A percentile compares a stretch with the other conserved stretches of the same genome.
Conservation (phyloP, 306 rosid genomes). For the Begonia fuchsioides region DNA sequence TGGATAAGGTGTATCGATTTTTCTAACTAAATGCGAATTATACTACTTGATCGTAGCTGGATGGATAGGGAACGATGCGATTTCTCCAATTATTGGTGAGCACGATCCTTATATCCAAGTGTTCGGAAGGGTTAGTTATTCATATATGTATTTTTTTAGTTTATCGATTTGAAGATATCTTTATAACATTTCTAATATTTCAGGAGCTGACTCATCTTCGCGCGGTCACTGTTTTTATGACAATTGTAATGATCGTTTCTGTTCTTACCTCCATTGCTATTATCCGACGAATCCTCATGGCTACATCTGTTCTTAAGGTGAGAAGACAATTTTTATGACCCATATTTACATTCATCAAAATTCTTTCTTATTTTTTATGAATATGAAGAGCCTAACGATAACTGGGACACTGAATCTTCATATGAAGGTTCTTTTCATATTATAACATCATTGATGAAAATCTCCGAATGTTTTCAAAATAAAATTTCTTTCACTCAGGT, state of each 20-base stretch:
- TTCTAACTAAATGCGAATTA: no score
- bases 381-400: no score
- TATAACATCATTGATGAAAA: background rate
- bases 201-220: constrained; percentile 85
- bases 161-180: no score
- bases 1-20: no score
- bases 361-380: no score
- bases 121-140: constrained; percentile 66
- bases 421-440: background rate
- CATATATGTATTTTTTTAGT: background rate
- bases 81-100: constrained; percentile 81
- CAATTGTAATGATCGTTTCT: constrained; percentile 60
- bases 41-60: constrained; percentile 36
- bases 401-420: no score
- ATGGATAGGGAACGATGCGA: constrained; percentile 87
- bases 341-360: no score
- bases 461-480: background rate
- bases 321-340: constrained; percentile 10
- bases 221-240: constrained; percentile 68
- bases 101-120: constrained; percentile 70
- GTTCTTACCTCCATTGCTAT: constrained; percentile 83
- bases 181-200: constrained; percentile 13
- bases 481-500: constrained; percentile 34
- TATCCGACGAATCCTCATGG: constrained; percentile 92
- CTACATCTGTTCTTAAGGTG: constrained; percentile 93